Conservation (phyloP, 2,329 filamentous ascomycete genomes). For the Pseudogymnoascus sp. region DNA sequence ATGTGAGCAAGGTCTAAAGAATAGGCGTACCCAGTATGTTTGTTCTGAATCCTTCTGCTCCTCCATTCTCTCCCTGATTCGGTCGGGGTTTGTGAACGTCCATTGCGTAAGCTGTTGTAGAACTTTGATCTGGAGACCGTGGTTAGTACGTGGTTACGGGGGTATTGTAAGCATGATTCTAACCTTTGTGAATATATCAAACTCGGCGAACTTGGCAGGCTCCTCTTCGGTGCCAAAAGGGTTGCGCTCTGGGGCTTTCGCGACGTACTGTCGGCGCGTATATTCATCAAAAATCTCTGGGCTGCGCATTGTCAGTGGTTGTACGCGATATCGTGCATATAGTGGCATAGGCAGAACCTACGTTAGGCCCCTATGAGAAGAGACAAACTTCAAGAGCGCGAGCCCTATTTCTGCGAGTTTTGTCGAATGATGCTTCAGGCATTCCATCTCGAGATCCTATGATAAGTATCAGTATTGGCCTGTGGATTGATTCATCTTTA, state of each 20-base stretch:
- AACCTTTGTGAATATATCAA: conserved; percentile 76
- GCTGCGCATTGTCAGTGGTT: conserved; percentile 40
- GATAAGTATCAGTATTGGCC: conserved; percentile 11
- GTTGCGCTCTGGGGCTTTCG: conserved; percentile 71
- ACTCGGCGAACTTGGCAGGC: conserved; percentile 65
- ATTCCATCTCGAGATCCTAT: conserved; percentile 83
- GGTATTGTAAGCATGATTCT: conserved; percentile 25
- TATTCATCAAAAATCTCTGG: conserved; percentile 89
- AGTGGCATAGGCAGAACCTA: conserved; percentile 39
- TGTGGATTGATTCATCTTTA: neutral
- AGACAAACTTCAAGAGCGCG: conserved; percentile 81
- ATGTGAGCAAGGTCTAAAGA: neutral
- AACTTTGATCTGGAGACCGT: conserved; percentile 50
- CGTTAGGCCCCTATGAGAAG: conserved; percentile 87
- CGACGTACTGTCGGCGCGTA: conserved; percentile 74
- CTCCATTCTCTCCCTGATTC: conserved; percentile 76
- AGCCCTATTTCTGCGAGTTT: conserved; percentile 75
- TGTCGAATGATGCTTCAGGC: conserved; percentile 68
- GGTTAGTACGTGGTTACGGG: conserved; percentile 2
- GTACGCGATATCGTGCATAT: neutral
- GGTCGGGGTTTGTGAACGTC: conserved; percentile 79
- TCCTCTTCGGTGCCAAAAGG: conserved; percentile 74
- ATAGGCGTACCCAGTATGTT: conserved; percentile 62
- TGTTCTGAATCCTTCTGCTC: conserved; percentile 76
- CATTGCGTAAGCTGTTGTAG: conserved; percentile 85